Evolutionary conservation across 495 filamentous ascomycete species (phyloP), one percentile per base, ranked within the genome.

Genomic region (Durotheca rogersii): DNA sequence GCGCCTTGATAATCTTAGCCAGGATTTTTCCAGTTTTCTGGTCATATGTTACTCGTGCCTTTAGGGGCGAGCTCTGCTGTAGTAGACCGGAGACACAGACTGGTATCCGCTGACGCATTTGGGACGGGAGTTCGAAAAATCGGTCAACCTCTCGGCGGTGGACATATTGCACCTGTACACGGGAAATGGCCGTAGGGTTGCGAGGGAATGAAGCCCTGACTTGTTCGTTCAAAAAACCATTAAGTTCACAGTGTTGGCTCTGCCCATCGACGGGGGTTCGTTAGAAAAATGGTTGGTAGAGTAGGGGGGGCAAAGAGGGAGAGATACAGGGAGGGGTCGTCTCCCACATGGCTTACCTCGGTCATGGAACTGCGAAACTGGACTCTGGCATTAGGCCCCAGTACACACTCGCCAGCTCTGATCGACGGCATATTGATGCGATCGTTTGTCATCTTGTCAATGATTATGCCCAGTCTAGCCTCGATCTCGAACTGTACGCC

Each of bases 401-500:
- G 62, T 10, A 94, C 68, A 35, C 77, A 82, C 60, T 92, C 86
- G 2, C 62, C 62, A 0, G 84, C 80, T 21, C 69, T 39, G 7
- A 93, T 72, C 5, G 83, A 82, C 14, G 50, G 45, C 7, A 92
- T 61, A 2, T 66, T 65, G 29, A 92, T 68, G 27, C 90, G 78
- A n/a, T 84, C 75, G 40, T 82, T 77, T 1, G 80, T 83, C 48
- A 78, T 76, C 65, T 77, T 82, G 58, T 90, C 83, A 31, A 95
- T 79, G 11, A 96, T 67, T 32, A 79, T 83, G 39, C 92, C 92
- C 12, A 97, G 66, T 65, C 96, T 96, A 6, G 89, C 91, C 69
- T 96, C 91, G 45, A 96, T 86, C 67, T 96, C 91, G 30, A 95
- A 77, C 46, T 89, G 77, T n/a, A 86, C 78, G 3, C 80, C 82